Conservation (phyloP, 2,329 filamentous ascomycete species). For the Paraphaeosphaeria minitans region DNA sequence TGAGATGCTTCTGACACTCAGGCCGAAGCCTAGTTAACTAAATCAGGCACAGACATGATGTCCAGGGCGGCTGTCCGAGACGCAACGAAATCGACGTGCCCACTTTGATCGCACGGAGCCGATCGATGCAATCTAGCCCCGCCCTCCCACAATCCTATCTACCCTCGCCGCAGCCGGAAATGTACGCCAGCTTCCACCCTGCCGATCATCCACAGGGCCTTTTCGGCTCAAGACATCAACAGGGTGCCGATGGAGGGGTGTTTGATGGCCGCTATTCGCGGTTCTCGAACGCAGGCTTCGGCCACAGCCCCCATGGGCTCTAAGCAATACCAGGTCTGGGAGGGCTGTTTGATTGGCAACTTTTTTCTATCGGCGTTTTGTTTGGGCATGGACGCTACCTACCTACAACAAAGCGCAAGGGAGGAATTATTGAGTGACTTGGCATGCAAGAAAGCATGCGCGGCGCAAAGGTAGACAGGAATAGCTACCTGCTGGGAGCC, state of each 20-base stretch:
- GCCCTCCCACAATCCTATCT: slow-evolving; percentile 15
- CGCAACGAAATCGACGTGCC: slow-evolving; percentile 45
- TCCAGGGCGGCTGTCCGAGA: slow-evolving; percentile 71
- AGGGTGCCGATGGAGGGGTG: background rate
- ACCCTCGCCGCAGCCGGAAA: slow-evolving; percentile 19
- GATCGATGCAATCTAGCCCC: slow-evolving; percentile 20
- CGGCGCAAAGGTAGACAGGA: slow-evolving; percentile 21
- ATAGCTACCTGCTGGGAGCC: slow-evolving; percentile 9
- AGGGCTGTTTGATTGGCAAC: background rate
- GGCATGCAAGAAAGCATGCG: slow-evolving; percentile 19
- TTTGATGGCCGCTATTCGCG: slow-evolving; percentile 13
- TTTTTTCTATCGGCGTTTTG: slow-evolving; percentile 1
- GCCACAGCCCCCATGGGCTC: slow-evolving; percentile 14
- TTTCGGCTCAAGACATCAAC: slow-evolving; percentile 2
- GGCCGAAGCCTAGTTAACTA: slow-evolving; percentile 17
- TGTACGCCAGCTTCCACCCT: slow-evolving; percentile 14
- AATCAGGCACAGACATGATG: slow-evolving; percentile 66
- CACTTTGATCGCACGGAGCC: slow-evolving; percentile 19
- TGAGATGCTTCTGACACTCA: slow-evolving; percentile 47
- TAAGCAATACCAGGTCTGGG: slow-evolving; percentile 8
- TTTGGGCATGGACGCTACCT: background rate
- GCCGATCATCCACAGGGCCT: slow-evolving; percentile 2
- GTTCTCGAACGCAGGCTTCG: slow-evolving; percentile 22
- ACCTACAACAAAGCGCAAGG: slow-evolving; percentile 13
- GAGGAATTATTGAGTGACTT: slow-evolving; percentile 10